Conservation (phyloP, 2,329 filamentous ascomycete species). For the Emmonsiellopsis sp. region DNA sequence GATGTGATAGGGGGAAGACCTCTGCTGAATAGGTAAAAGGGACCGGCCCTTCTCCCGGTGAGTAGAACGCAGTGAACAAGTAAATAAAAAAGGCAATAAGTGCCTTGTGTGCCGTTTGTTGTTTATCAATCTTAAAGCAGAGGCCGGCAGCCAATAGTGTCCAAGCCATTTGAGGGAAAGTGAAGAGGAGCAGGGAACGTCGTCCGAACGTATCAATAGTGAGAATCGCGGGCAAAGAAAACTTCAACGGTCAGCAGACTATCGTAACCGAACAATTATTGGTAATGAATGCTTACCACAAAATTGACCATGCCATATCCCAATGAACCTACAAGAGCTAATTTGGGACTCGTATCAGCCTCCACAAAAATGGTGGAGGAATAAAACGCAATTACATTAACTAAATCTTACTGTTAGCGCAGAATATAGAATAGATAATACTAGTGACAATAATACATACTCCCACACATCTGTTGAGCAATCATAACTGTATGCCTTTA, state of each 20-base stretch:
- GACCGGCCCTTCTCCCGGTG: slow-evolving; percentile 52
- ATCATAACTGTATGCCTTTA: slow-evolving; percentile 60
- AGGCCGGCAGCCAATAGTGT: slow-evolving; percentile 54
- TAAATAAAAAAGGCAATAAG: slow-evolving; percentile 55
- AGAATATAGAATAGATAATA: too few relatives aligned
- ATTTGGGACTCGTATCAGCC: slow-evolving; percentile 46
- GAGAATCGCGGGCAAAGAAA: slow-evolving; percentile 54
- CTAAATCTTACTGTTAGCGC: too few relatives aligned
- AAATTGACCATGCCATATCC: slow-evolving; percentile 60
- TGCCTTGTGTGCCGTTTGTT: slow-evolving; percentile 39
- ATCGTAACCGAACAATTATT: too few relatives aligned
- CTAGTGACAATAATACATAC: too few relatives aligned
- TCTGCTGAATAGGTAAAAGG: slow-evolving; percentile 47
- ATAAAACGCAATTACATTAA: slow-evolving; percentile 72
- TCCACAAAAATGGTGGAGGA: slow-evolving; percentile 50
- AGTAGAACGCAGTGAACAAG: slow-evolving; percentile 57
- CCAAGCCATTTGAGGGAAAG: slow-evolving; percentile 60
- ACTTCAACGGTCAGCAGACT: slow-evolving; percentile 17
- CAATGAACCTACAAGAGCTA: slow-evolving; percentile 54
- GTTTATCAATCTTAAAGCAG: slow-evolving; percentile 43
- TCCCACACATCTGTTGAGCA: slow-evolving; percentile 61
- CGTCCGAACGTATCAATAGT: slow-evolving; percentile 61
- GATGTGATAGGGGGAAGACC: slow-evolving; percentile 47
- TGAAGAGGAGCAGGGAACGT: slow-evolving; percentile 53
- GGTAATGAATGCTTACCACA: slow-evolving; percentile 19